phyloP scores from a whole-genome alignment of 345 rosid species.

The Aquilaria malaccensis region DNA sequence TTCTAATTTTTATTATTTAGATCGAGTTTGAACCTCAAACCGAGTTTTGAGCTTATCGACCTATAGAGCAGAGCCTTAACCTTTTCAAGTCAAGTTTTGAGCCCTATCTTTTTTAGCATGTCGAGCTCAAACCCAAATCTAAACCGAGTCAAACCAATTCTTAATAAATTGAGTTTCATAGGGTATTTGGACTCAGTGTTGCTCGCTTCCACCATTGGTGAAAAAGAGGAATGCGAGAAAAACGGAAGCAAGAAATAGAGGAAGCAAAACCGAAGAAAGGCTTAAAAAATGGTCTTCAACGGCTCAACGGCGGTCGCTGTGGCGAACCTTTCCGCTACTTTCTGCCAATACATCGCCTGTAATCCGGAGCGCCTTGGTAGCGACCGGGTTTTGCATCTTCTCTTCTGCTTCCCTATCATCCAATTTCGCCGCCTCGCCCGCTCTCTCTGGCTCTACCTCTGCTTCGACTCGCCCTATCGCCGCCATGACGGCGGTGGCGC shows the following conservation, averaged over 20 bases:
- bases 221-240: neutral
- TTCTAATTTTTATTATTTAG: too few relatives aligned
- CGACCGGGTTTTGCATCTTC: slow-evolving; percentile 52
- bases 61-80: too few relatives aligned
- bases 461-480: slow-evolving; percentile 32
- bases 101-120: too few relatives aligned
- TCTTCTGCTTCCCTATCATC: slow-evolving; percentile 59
- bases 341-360: slow-evolving; percentile 84
- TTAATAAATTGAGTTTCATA: too few relatives aligned
- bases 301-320: slow-evolving; percentile 50
- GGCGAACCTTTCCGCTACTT: slow-evolving; percentile 58
- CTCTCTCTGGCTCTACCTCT: slow-evolving; percentile 52
- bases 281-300: slow-evolving; percentile 60
- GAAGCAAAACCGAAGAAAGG: neutral
- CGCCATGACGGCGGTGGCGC: slow-evolving; percentile 12
- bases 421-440: slow-evolving; percentile 55
- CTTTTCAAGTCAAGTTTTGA: too few relatives aligned
- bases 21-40: too few relatives aligned
- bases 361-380: slow-evolving; percentile 68
- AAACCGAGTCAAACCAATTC: too few relatives aligned
- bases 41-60: too few relatives aligned
- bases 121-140: too few relatives aligned
- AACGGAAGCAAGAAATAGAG: neutral
- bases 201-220: too few relatives aligned
- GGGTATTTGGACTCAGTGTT: too few relatives aligned